Evolutionary conservation across 495 filamentous ascomycete species (phyloP), one percentile per base, ranked within the genome.

Genomic region (Neurospora sp.): DNA sequence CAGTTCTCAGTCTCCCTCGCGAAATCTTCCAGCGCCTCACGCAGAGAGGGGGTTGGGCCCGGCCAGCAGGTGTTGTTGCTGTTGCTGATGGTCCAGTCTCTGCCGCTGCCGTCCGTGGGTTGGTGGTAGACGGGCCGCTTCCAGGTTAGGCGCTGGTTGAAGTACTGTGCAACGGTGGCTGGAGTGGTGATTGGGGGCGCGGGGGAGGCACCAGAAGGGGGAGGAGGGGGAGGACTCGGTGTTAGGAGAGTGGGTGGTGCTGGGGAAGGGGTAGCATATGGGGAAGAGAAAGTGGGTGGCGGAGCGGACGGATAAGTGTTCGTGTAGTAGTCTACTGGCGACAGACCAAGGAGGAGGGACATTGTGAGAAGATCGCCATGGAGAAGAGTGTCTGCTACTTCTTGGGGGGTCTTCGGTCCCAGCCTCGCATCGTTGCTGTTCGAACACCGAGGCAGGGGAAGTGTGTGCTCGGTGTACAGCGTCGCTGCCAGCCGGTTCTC

Each of bases 271-370:
- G 10, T 16, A 3, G 46, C 6, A 62, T 31, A 14, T 8, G 54
- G 54, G 9, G 54, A 62, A 62, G 54, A 62, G 23, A 62, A 62
- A 7, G 23, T 62, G 5, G 54, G 54, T 16, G 54, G 23, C 23
- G 54, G 54, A 62, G 54, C 5, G 7, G 72, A 70, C 2, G 76
- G 48, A 16, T 74, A 75, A 23, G 79, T 78, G 54, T 81, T 79
- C 0, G 78, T 78, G 76, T 73, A 79, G 48, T 75, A 78, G 18
- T 81, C 77, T 44, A 78, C 70, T n/a, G 76, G 79, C 3, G 48
- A 39, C 0, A 81, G 23, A 31, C 76, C 78, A 39, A 81, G 73
- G 3, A 81, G 78, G 0, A 78, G 44, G 1, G 78, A 78, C 42
- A 77, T 23, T 0, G 78, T 79, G 16, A 62, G 71, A 5, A 72